Base-by-base conservation (phyloP, 768 basidiomycete genomes). In the Phylloporus sp. region DNA sequence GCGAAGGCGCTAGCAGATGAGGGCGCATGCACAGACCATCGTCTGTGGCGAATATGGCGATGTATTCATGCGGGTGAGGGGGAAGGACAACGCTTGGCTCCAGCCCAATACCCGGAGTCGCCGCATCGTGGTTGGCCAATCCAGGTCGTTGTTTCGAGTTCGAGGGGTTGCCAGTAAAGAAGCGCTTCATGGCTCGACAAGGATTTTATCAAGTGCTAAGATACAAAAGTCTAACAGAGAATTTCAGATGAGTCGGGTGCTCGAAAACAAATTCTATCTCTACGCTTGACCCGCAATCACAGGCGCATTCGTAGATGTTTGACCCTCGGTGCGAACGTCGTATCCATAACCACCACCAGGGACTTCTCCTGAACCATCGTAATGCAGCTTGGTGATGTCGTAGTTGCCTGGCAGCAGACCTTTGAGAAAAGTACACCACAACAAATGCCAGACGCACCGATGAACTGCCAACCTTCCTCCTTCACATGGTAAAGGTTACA, bases 401-500 rank as follows among this genome's bases (percentile, higher is more conserved):
- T 92, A 95, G 75, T 94, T 95, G 54, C 88, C 93, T 95, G 66
- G 6, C 49, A 42, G 52, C 36, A 29, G 32, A 45, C 38, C 20
- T 59, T 49, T 64, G 50, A 45, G 29, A 3, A 40, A 52, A 53
- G 46, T 24, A 52, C 20, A 46, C 29, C 18, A 40, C 52, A 22
- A 38, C n/a, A 38, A 18, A 45, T 44, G 28, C 31, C 8, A 29
- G 20, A 73, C 82, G 35, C 63, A 93, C 94, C 91, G 63, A 97
- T 88, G 75, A 97, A 98, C 57, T 85, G 78, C 97, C 97, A 99
- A 6, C 95, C 95, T 52, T 89, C 80, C 69, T 95, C 85, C 67
- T 92, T 87, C 63, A 99, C 91, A 54, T 97, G 94, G 68, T 91
- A 99, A 34, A 99, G 76, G 72, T 98, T 99, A 73, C 89, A 86